Evolutionary conservation across 805 yeast species (phyloP).

Genomic region (Barnettozyma sucrosica): DNA sequence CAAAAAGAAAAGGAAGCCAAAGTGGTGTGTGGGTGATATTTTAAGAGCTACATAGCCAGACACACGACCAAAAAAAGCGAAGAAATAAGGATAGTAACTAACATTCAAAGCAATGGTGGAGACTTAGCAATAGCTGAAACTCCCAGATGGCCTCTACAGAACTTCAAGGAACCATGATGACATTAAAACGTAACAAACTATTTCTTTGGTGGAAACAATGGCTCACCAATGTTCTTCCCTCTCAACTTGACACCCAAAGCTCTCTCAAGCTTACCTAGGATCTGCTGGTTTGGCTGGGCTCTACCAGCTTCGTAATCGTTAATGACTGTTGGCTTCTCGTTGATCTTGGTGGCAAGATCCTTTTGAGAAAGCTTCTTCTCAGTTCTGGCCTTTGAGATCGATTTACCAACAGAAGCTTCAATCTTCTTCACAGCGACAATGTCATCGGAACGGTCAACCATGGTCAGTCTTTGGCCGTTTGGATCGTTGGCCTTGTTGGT

Average conservation of each 20-base stretch:
- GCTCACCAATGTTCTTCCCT: slow-evolving; percentile 93
- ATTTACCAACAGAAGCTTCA: slow-evolving; percentile 79
- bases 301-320: slow-evolving; percentile 97
- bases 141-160: neutral
- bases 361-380: slow-evolving; percentile 89
- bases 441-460: slow-evolving; percentile 88
- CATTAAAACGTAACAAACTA: slow-evolving; percentile 10
- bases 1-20: slow-evolving; percentile 33
- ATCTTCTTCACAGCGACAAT: slow-evolving; percentile 89
- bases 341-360: slow-evolving; percentile 91
- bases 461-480: slow-evolving; percentile 94
- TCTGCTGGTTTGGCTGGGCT: slow-evolving; percentile 94
- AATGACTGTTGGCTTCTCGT: slow-evolving; percentile 92
- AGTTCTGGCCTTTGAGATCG: slow-evolving; percentile 78
- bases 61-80: too few relatives aligned
- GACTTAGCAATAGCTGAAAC: neutral
- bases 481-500: slow-evolving; percentile 57
- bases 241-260: slow-evolving; percentile 91
- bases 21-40: neutral
- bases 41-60: neutral
- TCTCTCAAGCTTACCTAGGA: slow-evolving; percentile 87
- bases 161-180: neutral
- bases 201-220: slow-evolving; percentile 49
- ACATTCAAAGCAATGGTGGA: too few relatives aligned
- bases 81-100: too few relatives aligned